Conservation (phyloP, 169 alveolate genomes). For the Plasmodium berghei region DNA sequence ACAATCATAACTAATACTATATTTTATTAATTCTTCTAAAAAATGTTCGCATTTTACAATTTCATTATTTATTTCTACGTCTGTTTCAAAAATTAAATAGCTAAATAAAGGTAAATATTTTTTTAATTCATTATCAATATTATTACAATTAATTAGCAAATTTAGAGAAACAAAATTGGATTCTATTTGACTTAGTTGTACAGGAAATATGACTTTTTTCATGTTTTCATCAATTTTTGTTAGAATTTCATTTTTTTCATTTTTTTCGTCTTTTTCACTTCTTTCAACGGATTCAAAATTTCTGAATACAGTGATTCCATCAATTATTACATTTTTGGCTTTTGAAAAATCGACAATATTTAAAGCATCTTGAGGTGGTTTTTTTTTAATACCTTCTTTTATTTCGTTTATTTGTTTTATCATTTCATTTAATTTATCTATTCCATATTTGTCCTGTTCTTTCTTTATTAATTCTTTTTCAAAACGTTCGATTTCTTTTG, state of each 20-base stretch:
- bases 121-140: constrained; percentile 30
- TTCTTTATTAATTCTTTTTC: constrained; percentile 74
- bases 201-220: constrained; percentile 59
- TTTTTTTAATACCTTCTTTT: constrained; percentile 33
- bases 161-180: constrained; percentile 82
- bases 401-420: constrained; percentile 74
- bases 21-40: constrained; percentile 71
- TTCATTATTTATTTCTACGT: constrained; percentile 42
- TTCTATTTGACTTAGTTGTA: constrained; percentile 80
- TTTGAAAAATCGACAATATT: constrained; percentile 63
- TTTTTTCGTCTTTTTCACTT: neutral
- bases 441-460: constrained; percentile 74
- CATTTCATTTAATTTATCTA: constrained; percentile 69
- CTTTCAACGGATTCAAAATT: constrained; percentile 41
- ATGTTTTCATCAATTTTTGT: constrained; percentile 14
- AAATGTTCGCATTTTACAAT: constrained; percentile 75
- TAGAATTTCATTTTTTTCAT: constrained; percentile 8
- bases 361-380: constrained; percentile 74
- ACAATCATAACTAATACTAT: constrained; percentile 79
- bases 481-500: constrained; percentile 62
- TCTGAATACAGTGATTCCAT: constrained; percentile 76
- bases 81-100: constrained; percentile 79
- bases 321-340: constrained; percentile 37
- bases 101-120: constrained; percentile 79
- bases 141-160: constrained; percentile 75